Base-by-base conservation (phyloP, 225 moss, liverwort and hornwort genomes). In the Pseudisothecium myosuroides region DNA sequence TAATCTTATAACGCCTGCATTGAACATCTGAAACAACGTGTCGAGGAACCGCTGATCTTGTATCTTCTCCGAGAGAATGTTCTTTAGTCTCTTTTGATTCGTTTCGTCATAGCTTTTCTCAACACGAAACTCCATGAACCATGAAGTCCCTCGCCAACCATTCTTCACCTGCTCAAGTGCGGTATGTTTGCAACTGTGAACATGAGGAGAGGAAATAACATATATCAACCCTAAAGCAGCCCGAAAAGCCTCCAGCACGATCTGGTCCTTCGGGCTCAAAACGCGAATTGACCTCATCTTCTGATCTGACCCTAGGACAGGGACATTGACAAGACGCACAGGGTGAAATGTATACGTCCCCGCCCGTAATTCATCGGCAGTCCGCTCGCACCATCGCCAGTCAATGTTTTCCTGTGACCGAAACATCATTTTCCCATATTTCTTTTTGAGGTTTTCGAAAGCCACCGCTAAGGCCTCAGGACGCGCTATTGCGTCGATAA, bases 71-170 rank as follows among this genome's bases (percentile, higher is more conserved):
- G 90, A 88, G 39, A 94, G 89, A 45, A 94, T 94, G 90, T 89
- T 92, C 76, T 93, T 93, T 64, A 94, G 88, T 54, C 93, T 65
- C 75, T 93, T 94, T 39, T 90, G 90, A 77, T 89, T 94, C 69
- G 93, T 88, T 36, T 85, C 93, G 56, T 93, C 83, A 32, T 93
- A 94, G 74, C 69, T 87, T 84, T 90, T 93, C 80, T 92, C 81
- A 18, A 93, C 82, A 34, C 26, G 31, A 41, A 94, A 92, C 76
- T 94, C 85, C 88, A 94, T 77, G 37, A 94, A 94, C 94, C 94
- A 94, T 29, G 94, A 94, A 10, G 89, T 93, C 55, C 94, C 94
- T 91, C 88, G 90, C 94, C 94, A 94, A 27, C 91, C 91, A 79
- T 87, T 91, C 85, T 93, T 94, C 77, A 94, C 92, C 71, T 89